Base-by-base conservation (phyloP, 805 yeast genomes). In the Barnettozyma populi region DNA sequence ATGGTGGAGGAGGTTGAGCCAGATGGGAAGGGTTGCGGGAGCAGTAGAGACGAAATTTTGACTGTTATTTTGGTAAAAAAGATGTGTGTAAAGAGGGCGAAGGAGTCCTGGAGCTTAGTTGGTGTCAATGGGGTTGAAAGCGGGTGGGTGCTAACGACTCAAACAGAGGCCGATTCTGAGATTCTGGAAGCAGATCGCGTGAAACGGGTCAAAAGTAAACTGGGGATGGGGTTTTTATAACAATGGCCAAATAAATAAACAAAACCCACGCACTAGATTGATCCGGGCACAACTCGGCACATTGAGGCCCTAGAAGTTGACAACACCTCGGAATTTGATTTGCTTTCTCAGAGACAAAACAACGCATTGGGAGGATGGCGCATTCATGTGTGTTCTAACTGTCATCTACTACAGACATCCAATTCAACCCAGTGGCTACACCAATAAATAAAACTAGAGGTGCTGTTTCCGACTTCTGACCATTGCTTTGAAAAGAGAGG, bases 41-140 rank as follows among this genome's bases (percentile, higher is more conserved):
- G 34, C 14, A 32, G 36, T 25, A 48, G 23, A 19, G 49, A 46
- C 43, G 49, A 36, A 36, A 46, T 46, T 32, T 41, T 43, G 45
- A 11, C 34, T 25, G 44, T 13, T n/a, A 14, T 7, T 21, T 2
- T 5, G 14, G 23, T 21, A 6, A 10, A 35, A 29, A 29, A 29
- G 13, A 14, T 9, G n/a, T 29, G 16, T 5, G 32, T 29, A 13
- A 7, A 9, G n/a, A 29, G 13, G 32, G 32, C 13, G 3, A n/a
- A 29, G 32, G 32, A 5, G n/a, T 14, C 32, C 32, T 29, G 9
- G 16, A 14, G 32, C 16, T 13, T n/a, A 4, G 32, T 11, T 13
- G 32, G n/a, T 29, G 5, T 2, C 3, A 16, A 11, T 29, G 8
- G 16, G n/a, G n/a, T n/a, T n/a, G 32, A 13, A 5, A 5, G 6